Evolutionary conservation across 2,329 filamentous ascomycete species (phyloP).

Genomic region (Fusarium setosum): DNA sequence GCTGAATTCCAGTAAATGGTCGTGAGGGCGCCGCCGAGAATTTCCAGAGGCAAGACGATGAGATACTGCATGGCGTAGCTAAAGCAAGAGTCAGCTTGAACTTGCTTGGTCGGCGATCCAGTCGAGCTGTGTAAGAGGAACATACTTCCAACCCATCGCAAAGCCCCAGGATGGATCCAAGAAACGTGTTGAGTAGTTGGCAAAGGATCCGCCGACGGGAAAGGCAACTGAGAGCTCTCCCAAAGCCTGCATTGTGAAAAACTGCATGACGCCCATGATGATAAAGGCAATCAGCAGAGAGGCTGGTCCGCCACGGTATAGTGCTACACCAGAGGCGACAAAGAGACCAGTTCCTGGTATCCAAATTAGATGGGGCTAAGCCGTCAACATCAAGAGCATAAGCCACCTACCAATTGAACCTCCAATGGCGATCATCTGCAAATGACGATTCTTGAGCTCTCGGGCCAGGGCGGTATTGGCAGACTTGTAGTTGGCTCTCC

Average conservation of each 20-base stretch:
- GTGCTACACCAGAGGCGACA: slow-evolving; percentile 81
- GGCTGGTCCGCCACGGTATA: slow-evolving; percentile 79
- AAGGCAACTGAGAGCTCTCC: slow-evolving; percentile 92
- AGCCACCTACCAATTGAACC: slow-evolving; percentile 77
- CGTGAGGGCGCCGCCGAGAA: slow-evolving; percentile 86
- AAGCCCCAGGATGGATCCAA: slow-evolving; percentile 96
- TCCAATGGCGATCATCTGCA: slow-evolving; percentile 64
- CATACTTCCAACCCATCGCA: slow-evolving; percentile 92
- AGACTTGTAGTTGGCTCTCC: slow-evolving; percentile 74
- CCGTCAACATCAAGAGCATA: background rate
- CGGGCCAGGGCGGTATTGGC: slow-evolving; percentile 80
- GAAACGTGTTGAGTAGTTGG: slow-evolving; percentile 91
- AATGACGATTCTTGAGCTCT: slow-evolving; percentile 81
- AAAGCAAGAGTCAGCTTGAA: too few species aligned
- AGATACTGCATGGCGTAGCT: slow-evolving; percentile 91
- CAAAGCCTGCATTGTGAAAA: slow-evolving; percentile 89
- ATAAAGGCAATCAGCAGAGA: slow-evolving; percentile 79
- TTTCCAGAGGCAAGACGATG: slow-evolving; percentile 82
- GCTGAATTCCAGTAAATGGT: slow-evolving; percentile 80
- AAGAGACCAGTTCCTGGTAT: slow-evolving; percentile 80
- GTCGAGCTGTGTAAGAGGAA: slow-evolving; percentile 38
- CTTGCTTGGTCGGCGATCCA: background rate
- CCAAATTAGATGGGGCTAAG: background rate
- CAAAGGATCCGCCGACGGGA: slow-evolving; percentile 91
- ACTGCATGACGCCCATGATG: slow-evolving; percentile 87